Percentiles rank a stretch among this genome's conserved stretches.
Evolutionary conservation across 2,329 filamentous ascomycete species (phyloP).

Genomic region (Colletotrichum liaoningense): DNA sequence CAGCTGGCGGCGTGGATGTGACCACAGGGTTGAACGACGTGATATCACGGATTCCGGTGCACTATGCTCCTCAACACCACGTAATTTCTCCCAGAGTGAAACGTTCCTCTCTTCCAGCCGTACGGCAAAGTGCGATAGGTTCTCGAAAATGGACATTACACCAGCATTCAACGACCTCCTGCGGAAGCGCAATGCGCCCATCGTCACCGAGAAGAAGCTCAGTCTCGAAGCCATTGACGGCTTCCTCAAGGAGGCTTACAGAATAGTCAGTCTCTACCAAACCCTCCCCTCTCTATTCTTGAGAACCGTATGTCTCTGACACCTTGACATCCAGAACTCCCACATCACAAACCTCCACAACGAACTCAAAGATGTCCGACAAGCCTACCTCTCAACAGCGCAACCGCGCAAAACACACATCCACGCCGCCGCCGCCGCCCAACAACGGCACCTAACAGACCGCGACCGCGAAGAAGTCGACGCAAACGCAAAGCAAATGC

Average conservation of each 20-base stretch:
- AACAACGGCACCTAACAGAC: slow-evolving; percentile 75
- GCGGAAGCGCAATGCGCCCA: slow-evolving; percentile 65
- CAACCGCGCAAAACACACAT: slow-evolving; percentile 69
- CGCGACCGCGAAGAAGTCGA: slow-evolving; percentile 88
- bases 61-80: background rate
- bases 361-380: slow-evolving; percentile 86
- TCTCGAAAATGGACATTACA: slow-evolving; percentile 71
- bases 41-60: background rate
- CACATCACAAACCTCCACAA: slow-evolving; percentile 84
- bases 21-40: background rate
- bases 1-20: background rate
- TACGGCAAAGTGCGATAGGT: background rate
- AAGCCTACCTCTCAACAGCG: slow-evolving; percentile 89
- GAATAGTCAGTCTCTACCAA: slow-evolving; percentile 73
- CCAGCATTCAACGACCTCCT: slow-evolving; percentile 76
- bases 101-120: too few species aligned
- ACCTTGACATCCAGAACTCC: slow-evolving; percentile 70
- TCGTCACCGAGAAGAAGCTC: slow-evolving; percentile 54
- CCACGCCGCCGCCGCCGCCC: slow-evolving; percentile 39
- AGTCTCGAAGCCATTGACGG: slow-evolving; percentile 74
- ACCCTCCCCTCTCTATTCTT: too few species aligned
- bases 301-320: background rate
- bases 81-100: background rate
- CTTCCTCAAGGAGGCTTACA: slow-evolving; percentile 93
- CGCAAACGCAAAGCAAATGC: slow-evolving; percentile 84